phyloP scores from a whole-genome alignment of 495 filamentous ascomycete genomes.

The Tuber calosporum region DNA sequence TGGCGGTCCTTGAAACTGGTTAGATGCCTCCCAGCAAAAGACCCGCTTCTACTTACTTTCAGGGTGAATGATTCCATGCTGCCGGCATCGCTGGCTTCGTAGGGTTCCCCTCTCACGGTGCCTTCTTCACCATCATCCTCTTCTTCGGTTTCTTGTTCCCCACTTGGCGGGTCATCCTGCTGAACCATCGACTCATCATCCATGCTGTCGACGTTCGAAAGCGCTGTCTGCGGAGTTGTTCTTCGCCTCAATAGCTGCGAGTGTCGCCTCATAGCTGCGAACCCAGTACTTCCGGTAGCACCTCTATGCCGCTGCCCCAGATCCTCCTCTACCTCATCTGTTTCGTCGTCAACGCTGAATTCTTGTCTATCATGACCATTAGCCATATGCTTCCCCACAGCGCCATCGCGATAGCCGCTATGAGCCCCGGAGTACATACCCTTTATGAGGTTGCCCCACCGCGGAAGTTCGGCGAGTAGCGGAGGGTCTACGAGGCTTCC shows the following conservation, averaged over 20 bases:
- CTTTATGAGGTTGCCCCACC: constrained; percentile 39
- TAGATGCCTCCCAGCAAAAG: constrained; percentile 14
- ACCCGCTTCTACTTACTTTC: constrained; percentile 32
- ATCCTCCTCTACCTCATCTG: constrained; percentile 69
- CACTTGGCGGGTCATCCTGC: constrained; percentile 14
- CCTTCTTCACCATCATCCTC: constrained; percentile 54
- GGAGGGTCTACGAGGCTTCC: constrained; percentile 32
- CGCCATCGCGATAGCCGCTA: constrained; percentile 10
- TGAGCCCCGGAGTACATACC: constrained; percentile 25
- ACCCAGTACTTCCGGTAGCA: constrained; percentile 46
- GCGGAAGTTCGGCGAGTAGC: constrained; percentile 33
- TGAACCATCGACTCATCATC: constrained; percentile 43
- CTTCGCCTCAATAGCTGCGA: constrained; percentile 48
- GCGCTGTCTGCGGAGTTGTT: constrained; percentile 45
- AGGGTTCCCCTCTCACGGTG: constrained; percentile 38
- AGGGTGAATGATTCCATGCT: constrained; percentile 57
- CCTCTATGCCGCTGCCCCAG: constrained; percentile 28
- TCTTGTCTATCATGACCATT: constrained; percentile 49
- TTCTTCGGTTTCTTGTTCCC: constrained; percentile 33
- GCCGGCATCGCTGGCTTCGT: constrained; percentile 64
- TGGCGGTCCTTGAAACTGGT: constrained; percentile 86
- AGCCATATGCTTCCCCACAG: constrained; percentile 21
- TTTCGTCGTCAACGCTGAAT: constrained; percentile 91
- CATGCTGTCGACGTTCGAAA: constrained; percentile 44
- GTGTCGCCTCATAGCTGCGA: constrained; percentile 65